Base-by-base conservation (phyloP, 257 asterid genomes). In the Oldenlandia corymbosa region DNA sequence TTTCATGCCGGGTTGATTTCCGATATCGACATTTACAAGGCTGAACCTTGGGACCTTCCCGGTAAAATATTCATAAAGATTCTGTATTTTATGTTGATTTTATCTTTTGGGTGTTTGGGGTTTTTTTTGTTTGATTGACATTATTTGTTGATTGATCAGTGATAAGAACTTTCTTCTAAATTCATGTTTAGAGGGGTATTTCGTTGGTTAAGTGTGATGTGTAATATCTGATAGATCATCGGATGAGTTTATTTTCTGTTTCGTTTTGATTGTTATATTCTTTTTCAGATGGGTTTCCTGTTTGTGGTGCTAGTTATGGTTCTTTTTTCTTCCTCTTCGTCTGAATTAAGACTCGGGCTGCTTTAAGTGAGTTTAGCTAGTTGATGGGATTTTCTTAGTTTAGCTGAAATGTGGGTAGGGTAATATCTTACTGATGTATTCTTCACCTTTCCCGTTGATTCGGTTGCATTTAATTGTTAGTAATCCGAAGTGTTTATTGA, bases 1-100 rank as follows among this genome's bases (percentile, higher is more conserved):
- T 81, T 88, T 52, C 78, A 79, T 18, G 57, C 80, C 37, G 93
- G 87, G 76, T 92, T 93, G 1, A 92, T 92, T 53, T 88, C 97
- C 7, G 95, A 86, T 21, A 73, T 92, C 74, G 95, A 88, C 79
- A 88, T 92, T 28, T 92, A 92, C 85, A 92, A 82, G 81, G 80
- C 73, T 45, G 98, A 92, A 83, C 98, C 98, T 6, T 92, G 97
- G 98, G 98, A 92, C 68, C 97, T 92, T 30, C 97, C 97, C 26
- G 82, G 98, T 92, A 75, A 30, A 18, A 37, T 52, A 13, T 18
- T 34, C 6, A 23, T 23, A 10, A 1, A 50, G 2, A 2, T 41
- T 36, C 41, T 36, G 12, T 4, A 14, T 36, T 7, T 5, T 53
- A 3, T 21, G 49, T 5, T 34, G 27, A n/a, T 37, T 26, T 4